Evolutionary conservation across 345 rosid species (phyloP).

Genomic region (Syzygium grande): DNA sequence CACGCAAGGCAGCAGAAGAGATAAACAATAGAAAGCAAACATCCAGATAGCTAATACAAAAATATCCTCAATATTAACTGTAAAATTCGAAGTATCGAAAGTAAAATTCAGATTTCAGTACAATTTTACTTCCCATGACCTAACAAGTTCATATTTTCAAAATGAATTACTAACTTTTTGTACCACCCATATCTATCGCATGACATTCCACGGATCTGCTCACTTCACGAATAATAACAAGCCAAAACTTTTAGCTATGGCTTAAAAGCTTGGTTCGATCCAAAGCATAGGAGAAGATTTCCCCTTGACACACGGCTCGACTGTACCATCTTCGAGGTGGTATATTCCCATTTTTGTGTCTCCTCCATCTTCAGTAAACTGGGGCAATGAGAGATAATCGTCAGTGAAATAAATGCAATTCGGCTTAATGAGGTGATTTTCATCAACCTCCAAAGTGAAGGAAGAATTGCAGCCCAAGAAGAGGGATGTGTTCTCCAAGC

Average conservation of each 20-base stretch:
- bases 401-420: background rate
- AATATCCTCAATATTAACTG: background rate
- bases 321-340: background rate
- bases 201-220: background rate
- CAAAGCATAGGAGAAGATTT: background rate
- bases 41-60: background rate
- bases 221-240: background rate
- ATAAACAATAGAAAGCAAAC: background rate
- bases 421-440: background rate
- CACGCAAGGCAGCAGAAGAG: too few species aligned
- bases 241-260: background rate
- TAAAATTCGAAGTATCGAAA: background rate
- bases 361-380: background rate
- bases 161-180: background rate
- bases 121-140: background rate
- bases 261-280: background rate
- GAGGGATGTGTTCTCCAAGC: background rate
- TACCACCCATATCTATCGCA: background rate
- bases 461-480: background rate
- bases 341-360: background rate
- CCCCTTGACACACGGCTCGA: background rate
- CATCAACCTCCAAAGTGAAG: background rate
- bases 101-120: background rate
- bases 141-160: background rate
- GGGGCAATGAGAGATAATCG: background rate